phyloP scores from a whole-genome alignment of 768 basidiomycete genomes.

The Trichaptum fuscoviolaceum region DNA sequence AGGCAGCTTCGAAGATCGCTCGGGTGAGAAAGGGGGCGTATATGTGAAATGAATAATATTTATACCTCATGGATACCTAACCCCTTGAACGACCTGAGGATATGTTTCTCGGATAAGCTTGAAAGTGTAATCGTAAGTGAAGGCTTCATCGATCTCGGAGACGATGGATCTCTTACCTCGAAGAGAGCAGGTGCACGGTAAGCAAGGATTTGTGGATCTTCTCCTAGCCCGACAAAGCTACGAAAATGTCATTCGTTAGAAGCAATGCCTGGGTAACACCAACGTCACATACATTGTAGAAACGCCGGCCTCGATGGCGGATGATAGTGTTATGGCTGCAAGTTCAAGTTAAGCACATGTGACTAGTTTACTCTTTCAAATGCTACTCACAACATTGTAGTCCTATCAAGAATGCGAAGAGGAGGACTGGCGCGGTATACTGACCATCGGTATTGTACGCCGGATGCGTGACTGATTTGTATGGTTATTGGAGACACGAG shows the following conservation, averaged over 20 bases:
- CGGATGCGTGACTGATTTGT: conserved; percentile 56
- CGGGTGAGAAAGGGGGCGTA: too few relatives aligned
- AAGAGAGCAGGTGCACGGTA: conserved; percentile 70
- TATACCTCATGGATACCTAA: conserved; percentile 29
- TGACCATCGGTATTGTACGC: conserved; percentile 69
- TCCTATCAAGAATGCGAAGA: conserved; percentile 81
- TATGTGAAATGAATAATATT: neutral
- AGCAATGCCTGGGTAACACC: neutral
- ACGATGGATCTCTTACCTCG: conserved; percentile 33
- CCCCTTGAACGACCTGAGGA: conserved; percentile 63
- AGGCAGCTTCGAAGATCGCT: too few relatives aligned
- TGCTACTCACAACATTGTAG: conserved; percentile 55
- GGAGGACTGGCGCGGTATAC: conserved; percentile 70
- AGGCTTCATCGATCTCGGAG: neutral
- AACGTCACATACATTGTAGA: conserved; percentile 63
- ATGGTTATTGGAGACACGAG: neutral
- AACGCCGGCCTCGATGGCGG: conserved; percentile 79
- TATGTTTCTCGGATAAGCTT: conserved; percentile 66
- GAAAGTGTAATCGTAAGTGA: conserved; percentile 5
- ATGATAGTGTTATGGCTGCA: conserved; percentile 60
- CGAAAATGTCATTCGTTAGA: conserved; percentile 2
- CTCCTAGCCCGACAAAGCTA: conserved; percentile 79
- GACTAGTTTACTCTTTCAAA: conserved; percentile 7
- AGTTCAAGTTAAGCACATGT: conserved; percentile 5
- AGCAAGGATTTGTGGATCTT: conserved; percentile 76